phyloP scores from a whole-genome alignment of 495 filamentous ascomycete genomes.

The Glarea lozoyensis region DNA sequence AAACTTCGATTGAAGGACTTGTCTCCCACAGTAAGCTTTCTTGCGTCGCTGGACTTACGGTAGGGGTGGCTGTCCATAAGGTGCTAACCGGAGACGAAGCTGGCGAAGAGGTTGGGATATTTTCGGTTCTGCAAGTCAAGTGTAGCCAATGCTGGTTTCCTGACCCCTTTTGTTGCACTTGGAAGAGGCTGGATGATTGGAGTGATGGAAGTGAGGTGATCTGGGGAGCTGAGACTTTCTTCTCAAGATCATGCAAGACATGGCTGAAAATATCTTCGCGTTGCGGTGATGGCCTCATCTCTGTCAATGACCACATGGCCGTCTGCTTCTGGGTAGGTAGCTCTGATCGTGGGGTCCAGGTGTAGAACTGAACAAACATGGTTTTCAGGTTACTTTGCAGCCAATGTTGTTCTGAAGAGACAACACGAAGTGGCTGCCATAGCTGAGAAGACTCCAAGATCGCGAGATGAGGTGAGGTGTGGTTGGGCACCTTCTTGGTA shows the following conservation, averaged over 20 bases:
- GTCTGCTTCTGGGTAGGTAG: too few relatives aligned
- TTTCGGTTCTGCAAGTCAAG: not conserved
- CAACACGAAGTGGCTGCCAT: too few relatives aligned
- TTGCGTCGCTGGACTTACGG: not conserved
- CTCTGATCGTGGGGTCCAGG: too few relatives aligned
- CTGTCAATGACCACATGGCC: constrained; percentile 3
- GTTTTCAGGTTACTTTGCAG: too few relatives aligned
- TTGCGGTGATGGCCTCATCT: not conserved
- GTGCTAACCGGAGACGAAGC: not conserved
- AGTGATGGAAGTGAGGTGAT: constrained; percentile 1
- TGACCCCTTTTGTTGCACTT: too few relatives aligned
- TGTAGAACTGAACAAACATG: too few relatives aligned
- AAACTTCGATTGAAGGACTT: not conserved
- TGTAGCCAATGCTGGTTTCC: too few relatives aligned
- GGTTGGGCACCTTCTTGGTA: too few relatives aligned
- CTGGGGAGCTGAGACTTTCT: not conserved
- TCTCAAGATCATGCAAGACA: constrained; percentile 1
- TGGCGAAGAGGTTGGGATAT: not conserved
- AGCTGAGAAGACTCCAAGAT: too few relatives aligned
- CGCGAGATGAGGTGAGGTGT: too few relatives aligned
- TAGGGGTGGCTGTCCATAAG: not conserved
- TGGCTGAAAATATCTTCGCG: constrained; percentile 11
- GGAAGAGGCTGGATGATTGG: constrained; percentile 12
- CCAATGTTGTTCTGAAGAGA: too few relatives aligned
- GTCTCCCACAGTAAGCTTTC: constrained; percentile 6